Conservation (phyloP, 495 filamentous ascomycete species). For the Halenospora varia region DNA sequence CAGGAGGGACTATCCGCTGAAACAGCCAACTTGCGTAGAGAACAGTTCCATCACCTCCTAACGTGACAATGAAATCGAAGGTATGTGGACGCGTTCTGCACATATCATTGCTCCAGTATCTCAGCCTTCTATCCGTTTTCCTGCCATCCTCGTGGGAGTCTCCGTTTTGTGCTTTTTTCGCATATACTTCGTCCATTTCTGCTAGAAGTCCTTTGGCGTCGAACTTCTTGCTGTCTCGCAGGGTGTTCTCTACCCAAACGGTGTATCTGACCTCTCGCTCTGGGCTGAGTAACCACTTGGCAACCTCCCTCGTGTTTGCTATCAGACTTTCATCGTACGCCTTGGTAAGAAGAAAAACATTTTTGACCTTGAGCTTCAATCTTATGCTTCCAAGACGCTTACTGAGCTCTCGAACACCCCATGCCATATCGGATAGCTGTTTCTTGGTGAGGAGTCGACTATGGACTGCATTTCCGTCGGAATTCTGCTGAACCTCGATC, state of each 20-base stretch:
- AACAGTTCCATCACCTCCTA: constrained; percentile 96
- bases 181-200: constrained; percentile 19
- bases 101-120: constrained; percentile 79
- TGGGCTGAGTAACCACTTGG: constrained; percentile 79
- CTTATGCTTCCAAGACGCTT: constrained; percentile 77
- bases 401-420: constrained; percentile 86
- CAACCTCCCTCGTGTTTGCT: constrained; percentile 68
- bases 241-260: constrained; percentile 75
- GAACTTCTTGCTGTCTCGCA: constrained; percentile 67
- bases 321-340: constrained; percentile 81
- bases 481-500: constrained; percentile 8
- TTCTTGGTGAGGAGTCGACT: constrained; percentile 77
- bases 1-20: constrained; percentile 92
- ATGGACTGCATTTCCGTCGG: constrained; percentile 31
- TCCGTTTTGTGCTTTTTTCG: neutral
- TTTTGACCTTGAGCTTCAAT: constrained; percentile 74
- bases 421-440: constrained; percentile 92
- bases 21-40: constrained; percentile 96
- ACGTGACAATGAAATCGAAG: constrained; percentile 90
- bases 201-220: constrained; percentile 40
- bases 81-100: constrained; percentile 73
- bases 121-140: constrained; percentile 45
- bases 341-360: constrained; percentile 87
- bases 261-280: constrained; percentile 65
- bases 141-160: neutral